Evolutionary conservation across 1,139 yeast genomes (phyloP), one percentile per base, ranked within the genome.

Genomic region (Hansenula lynferdii): DNA sequence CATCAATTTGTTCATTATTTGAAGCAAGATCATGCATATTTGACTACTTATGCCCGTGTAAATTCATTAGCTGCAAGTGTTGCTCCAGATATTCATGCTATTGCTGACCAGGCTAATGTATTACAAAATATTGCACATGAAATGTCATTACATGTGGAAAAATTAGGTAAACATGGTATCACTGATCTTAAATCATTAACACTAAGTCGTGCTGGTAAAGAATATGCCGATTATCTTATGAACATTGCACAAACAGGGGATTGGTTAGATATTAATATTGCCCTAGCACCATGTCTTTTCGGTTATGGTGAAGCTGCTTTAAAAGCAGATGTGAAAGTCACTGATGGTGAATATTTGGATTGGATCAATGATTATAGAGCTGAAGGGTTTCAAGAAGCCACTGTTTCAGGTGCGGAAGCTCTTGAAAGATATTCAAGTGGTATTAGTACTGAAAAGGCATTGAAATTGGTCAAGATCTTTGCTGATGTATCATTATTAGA

Each of bases 221-320:
- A 42, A 3, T 85, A 85, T 55, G 74, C 85, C 28, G 64, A 80
- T 32, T 84, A 77, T 48, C 64, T 85, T 42, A 54, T 70, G 31
- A 68, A 73, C 27, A 61, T 80, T 8, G 82, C 83, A 2, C 61
- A 64, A 25, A 62, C 58, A 31, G 67, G 71, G 14, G 83, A 80
- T 53, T 83, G 80, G 72, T 58, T 80, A 28, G 85, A 81, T 19
- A 70, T 82, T 37, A 75, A 77, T 43, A 72, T 80, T 7, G 85
- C 94, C 0, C 60, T 85, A 37, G 74, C 89, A 3, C 95, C 96
- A 0, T 85, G 95, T 58, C 62, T 84, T 31, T 74, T 80, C 55
- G 96, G 95, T 1, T 73, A 73, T 28, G 72, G 75, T 41, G 80
- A 85, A 0, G 77, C 75, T 6, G 42, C 57, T 7, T 17, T 39